Percentiles rank a stretch among this genome's conserved stretches.
These are phyloP conservation scores for Trichoderma sp. DNA, from an alignment of 2,329 filamentous ascomycete genomes.

Conservation along the genomic window DNA sequence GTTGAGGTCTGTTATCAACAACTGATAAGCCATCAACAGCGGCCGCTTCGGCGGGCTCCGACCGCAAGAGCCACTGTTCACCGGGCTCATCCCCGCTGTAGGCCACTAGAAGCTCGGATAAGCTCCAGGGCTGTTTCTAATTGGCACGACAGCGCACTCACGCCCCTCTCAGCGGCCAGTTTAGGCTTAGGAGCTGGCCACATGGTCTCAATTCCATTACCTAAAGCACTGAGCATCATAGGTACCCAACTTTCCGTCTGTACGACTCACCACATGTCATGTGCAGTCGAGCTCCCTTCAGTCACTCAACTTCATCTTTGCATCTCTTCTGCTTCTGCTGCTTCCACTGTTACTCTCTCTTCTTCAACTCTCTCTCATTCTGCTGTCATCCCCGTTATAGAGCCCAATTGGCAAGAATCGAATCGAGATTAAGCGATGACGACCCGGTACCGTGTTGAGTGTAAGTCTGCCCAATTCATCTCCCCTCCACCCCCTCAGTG, in stretches of 20 bases:
- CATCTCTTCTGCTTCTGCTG: not conserved
- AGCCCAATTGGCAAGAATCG: not conserved
- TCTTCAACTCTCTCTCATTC: too few species aligned
- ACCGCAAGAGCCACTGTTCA: not conserved
- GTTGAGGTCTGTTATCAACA: not conserved
- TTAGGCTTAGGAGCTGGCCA: not conserved
- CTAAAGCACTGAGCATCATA: not conserved
- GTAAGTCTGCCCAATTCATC: slow-evolving; percentile 44
- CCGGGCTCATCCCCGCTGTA: not conserved
- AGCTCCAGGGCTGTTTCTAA: not conserved
- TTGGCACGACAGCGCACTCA: not conserved
- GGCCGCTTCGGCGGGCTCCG: not conserved
- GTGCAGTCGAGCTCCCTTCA: not conserved
- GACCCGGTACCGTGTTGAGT: slow-evolving; percentile 68
- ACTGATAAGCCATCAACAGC: not conserved
- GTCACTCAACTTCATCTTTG: not conserved
- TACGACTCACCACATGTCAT: not conserved
- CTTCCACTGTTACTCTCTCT: not conserved
- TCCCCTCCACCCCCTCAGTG: not conserved
- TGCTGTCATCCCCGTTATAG: too few species aligned
- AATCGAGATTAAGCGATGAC: slow-evolving; percentile 46
- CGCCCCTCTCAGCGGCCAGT: not conserved
- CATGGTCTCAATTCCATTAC: not conserved
- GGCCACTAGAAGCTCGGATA: not conserved
- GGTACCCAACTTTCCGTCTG: not conserved